Evolutionary conservation across 2,329 filamentous ascomycete genomes (phyloP).

Genomic region (Colletotrichum cordylinicola): DNA sequence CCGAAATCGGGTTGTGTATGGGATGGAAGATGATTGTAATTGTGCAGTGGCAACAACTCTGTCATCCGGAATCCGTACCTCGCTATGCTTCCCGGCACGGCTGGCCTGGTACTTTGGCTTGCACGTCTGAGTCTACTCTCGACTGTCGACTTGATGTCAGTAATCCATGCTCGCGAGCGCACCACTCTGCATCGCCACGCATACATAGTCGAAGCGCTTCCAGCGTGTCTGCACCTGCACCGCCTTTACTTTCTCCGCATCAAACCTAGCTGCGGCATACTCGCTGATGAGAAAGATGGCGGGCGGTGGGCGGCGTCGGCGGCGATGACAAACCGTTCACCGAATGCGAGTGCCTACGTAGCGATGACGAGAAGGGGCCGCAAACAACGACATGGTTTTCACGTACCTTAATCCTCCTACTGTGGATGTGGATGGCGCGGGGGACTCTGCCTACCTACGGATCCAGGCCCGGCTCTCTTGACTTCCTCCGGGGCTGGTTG

Average conservation of each 20-base stretch:
- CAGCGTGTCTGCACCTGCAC: background rate
- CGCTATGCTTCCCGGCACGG: background rate
- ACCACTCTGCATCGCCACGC: background rate
- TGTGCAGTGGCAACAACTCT: background rate
- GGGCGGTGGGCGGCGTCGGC: background rate
- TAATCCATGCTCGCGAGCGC: background rate
- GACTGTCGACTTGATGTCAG: background rate
- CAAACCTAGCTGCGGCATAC: background rate
- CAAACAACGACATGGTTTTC: background rate
- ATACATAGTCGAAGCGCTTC: background rate
- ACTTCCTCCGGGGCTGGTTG: background rate
- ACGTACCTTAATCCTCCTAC: background rate
- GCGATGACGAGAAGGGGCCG: background rate
- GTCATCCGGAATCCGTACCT: background rate
- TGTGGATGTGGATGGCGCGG: slow-evolving; percentile 1
- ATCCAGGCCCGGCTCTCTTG: slow-evolving; percentile 1
- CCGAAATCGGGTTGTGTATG: background rate
- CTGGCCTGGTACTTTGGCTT: background rate
- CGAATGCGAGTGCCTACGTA: slow-evolving; percentile 1
- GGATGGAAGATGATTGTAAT: background rate
- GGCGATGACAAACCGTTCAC: background rate
- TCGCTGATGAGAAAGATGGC: background rate
- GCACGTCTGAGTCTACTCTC: background rate
- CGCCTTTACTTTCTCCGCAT: background rate
- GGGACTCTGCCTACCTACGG: background rate